A percentile compares a stretch with the other conserved stretches of the same genome.
These are phyloP conservation scores for Rehmannia glutinosa DNA, from an alignment of 257 asterid species.

Conservation along the genomic window DNA sequence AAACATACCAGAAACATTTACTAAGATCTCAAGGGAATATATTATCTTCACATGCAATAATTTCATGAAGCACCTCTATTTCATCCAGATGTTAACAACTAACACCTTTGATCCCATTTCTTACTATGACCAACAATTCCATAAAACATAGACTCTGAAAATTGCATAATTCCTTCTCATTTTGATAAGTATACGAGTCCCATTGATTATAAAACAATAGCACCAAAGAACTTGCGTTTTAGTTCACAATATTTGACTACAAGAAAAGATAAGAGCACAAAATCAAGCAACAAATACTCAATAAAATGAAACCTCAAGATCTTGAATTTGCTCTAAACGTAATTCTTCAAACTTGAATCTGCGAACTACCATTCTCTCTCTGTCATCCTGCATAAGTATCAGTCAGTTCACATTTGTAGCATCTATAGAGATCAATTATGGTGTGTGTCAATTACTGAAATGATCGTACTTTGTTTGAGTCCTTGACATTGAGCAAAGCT, in stretches of 20 bases:
- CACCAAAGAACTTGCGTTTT: background rate
- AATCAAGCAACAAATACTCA: conserved; percentile 2
- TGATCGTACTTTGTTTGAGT: conserved; percentile 72
- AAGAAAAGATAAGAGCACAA: background rate
- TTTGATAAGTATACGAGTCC: background rate
- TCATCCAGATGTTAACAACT: background rate
- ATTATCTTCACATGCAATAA: background rate
- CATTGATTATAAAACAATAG: background rate
- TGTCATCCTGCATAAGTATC: conserved; percentile 73
- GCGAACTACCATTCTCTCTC: conserved; percentile 85
- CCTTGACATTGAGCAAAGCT: conserved; percentile 72
- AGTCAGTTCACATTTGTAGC: conserved; percentile 7
- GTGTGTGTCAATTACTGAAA: background rate
- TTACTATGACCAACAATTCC: background rate
- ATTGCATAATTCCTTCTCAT: background rate
- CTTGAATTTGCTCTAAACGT: conserved; percentile 96
- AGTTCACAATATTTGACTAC: background rate
- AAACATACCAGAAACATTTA: conserved; percentile 12
- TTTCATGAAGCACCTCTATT: background rate
- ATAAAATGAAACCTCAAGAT: conserved; percentile 71
- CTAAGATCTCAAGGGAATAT: conserved; percentile 9
- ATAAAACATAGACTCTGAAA: background rate
- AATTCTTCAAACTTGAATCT: conserved; percentile 91
- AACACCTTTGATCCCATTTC: background rate
- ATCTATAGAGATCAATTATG: background rate